Conservation (phyloP, 2,329 filamentous ascomycete genomes). For the Periconia sp. region DNA sequence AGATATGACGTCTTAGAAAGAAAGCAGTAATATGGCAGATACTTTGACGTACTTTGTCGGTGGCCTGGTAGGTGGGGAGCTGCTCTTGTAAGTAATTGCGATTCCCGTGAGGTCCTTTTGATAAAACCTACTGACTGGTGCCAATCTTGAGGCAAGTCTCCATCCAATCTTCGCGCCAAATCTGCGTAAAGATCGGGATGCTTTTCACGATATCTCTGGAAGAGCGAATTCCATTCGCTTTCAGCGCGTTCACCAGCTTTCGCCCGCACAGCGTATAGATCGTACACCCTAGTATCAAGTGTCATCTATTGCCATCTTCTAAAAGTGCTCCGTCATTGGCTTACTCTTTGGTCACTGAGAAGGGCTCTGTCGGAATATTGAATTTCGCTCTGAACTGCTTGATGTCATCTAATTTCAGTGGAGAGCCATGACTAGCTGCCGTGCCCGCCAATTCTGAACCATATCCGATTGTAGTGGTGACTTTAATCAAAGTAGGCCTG, state of each 20-base stretch:
- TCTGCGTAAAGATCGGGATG: conserved; percentile 82
- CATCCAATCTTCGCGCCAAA: conserved; percentile 77
- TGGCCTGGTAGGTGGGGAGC: conserved; percentile 88
- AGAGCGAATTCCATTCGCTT: conserved; percentile 92
- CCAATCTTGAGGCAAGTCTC: conserved; percentile 93
- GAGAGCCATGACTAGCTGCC: conserved; percentile 92
- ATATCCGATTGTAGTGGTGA: conserved; percentile 96
- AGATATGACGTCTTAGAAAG: too few species aligned
- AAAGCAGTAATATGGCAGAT: too few species aligned
- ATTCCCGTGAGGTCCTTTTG: too few species aligned
- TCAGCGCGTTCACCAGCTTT: conserved; percentile 86
- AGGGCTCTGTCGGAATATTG: conserved; percentile 91
- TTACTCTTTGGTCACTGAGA: conserved; percentile 91
- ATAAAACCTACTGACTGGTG: too few species aligned
- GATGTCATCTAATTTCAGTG: conserved; percentile 92
- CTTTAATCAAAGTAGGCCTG: conserved; percentile 97
- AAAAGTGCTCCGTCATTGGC: too few species aligned
- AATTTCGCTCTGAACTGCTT: conserved; percentile 94
- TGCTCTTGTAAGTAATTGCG: conserved; percentile 96
- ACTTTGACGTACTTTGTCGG: too few species aligned
- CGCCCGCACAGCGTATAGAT: conserved; percentile 83
- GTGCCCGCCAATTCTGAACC: conserved; percentile 93
- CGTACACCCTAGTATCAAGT: too few species aligned
- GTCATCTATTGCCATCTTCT: too few species aligned
- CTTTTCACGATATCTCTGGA: conserved; percentile 82